Base-by-base conservation (phyloP, 495 filamentous ascomycete species). In the Penicillium maclennaniae region DNA sequence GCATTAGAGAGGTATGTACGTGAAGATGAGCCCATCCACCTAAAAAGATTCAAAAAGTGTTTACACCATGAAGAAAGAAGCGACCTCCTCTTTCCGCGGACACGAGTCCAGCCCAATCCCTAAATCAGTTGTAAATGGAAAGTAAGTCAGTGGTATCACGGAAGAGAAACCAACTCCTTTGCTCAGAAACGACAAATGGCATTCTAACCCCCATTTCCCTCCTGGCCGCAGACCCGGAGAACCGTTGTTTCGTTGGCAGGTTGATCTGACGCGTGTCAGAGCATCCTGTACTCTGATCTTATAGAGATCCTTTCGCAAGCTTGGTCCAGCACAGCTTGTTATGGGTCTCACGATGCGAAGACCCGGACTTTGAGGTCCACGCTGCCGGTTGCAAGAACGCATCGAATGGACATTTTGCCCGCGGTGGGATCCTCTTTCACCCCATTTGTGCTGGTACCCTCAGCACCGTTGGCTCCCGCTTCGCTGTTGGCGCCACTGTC, bases 371-470 rank as follows among this genome's bases (percentile, higher is more conserved):
- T 85, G 54, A 77, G 60, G 71, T 86, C 83, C 49, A 84, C 81
- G 59, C 84, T 80, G 21, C 82, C 84, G 15, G 83, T 85, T 16
- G 84, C 84, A 44, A 87, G 75, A 6, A 86, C 77, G 59, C 84
- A 87, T 45, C 83, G 68, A 45, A 86, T 81, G 14, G 72, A 74
- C 52, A 76, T 59, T 17, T 61, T 56, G 23, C 31, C 45, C 15
- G 51, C 52, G 17, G 72, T 71, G 38, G 70, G 63, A 40, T 65
- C 62, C 17, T 63, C 60, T 36, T 63, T 63, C 15, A 48, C 45
- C 4, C 53, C 55, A 21, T 57, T 62, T 21, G 56, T 38, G 8
- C 21, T 23, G 5, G 38, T 43, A 49, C 42, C 37, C 17, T 56
- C 53, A 27, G 54, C 41, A 16, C 60, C 54, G 16, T 66, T 63